These are phyloP conservation scores for Trichophyton benhamiae DNA, from an alignment of 2,329 filamentous ascomycete genomes.

Conservation along the genomic window DNA sequence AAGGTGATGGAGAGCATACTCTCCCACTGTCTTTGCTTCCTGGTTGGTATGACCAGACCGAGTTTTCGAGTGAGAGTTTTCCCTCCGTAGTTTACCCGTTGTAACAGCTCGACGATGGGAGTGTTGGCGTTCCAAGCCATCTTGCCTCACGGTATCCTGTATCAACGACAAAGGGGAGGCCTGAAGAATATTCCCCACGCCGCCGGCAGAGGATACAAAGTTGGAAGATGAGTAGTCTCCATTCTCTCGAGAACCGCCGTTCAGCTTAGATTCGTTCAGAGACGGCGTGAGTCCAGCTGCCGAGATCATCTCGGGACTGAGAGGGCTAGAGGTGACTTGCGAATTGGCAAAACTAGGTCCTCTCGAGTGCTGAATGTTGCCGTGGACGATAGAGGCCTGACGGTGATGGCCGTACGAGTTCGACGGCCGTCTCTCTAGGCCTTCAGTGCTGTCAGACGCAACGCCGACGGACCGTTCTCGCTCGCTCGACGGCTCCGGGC, in stretches of 20 bases:
- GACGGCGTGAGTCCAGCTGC: constrained; percentile 47
- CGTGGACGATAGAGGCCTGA: constrained; percentile 94
- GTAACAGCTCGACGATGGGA: constrained; percentile 33
- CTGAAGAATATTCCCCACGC: constrained; percentile 28
- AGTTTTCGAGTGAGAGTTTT: constrained; percentile 62
- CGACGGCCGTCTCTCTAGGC: constrained; percentile 31
- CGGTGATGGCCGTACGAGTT: constrained; percentile 63
- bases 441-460: constrained; percentile 23
- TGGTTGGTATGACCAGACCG: constrained; percentile 58
- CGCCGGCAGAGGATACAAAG: constrained; percentile 23
- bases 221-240: constrained; percentile 19
- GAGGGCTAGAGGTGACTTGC: constrained; percentile 61
- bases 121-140: constrained; percentile 17
- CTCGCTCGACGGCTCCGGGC: constrained; percentile 26
- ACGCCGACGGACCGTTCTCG: constrained; percentile 22
- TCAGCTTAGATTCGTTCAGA: constrained; percentile 36
- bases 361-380: constrained; percentile 69
- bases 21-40: constrained; percentile 85
- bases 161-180: constrained; percentile 25
- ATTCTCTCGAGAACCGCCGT: constrained; percentile 22
- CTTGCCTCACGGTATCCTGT: constrained; percentile 25
- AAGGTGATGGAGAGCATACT: constrained; percentile 91
- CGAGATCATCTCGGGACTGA: constrained; percentile 77
- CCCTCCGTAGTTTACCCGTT: constrained; percentile 52
- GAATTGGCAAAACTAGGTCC: constrained; percentile 64